These are phyloP conservation scores for Neofusicoccum sp. DNA, from an alignment of 2,329 filamentous ascomycete genomes.

Conservation along the genomic window DNA sequence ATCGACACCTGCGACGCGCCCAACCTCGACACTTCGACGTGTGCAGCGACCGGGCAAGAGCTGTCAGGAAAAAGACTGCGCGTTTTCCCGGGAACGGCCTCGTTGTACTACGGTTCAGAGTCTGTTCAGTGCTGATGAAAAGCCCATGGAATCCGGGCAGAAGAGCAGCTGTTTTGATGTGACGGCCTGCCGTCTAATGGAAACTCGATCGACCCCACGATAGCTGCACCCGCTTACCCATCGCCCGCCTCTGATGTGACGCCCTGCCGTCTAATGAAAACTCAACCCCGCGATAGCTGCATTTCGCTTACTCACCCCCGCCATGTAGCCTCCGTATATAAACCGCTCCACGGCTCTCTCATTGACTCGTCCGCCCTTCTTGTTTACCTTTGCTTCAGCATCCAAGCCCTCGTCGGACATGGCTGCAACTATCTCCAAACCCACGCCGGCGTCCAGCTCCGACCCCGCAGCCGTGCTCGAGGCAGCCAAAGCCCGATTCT, in stretches of 20 bases:
- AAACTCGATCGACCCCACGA: neutral
- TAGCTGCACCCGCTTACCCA: neutral
- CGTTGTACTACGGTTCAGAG: too few species aligned
- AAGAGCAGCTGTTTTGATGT: neutral
- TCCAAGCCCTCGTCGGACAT: neutral
- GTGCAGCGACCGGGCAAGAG: too few species aligned
- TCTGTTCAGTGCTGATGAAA: too few species aligned
- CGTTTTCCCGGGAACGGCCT: too few species aligned
- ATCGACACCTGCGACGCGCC: too few species aligned
- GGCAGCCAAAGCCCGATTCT: slow-evolving; percentile 27
- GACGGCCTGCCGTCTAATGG: slow-evolving; percentile 14
- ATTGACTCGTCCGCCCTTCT: neutral
- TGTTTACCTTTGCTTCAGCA: neutral
- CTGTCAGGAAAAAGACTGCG: too few species aligned
- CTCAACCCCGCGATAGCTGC: neutral
- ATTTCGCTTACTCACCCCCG: neutral
- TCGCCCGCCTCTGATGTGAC: neutral
- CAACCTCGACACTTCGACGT: too few species aligned
- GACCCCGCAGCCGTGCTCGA: slow-evolving; percentile 24
- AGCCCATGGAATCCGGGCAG: neutral
- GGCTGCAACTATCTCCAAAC: neutral
- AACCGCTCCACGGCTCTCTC: neutral
- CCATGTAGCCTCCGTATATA: neutral
- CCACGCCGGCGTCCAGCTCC: neutral
- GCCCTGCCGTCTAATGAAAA: slow-evolving; percentile 12